Evolutionary conservation across 148 eudicot species (phyloP), one percentile per base, ranked within the genome.

Genomic region (Silene uniflora): DNA sequence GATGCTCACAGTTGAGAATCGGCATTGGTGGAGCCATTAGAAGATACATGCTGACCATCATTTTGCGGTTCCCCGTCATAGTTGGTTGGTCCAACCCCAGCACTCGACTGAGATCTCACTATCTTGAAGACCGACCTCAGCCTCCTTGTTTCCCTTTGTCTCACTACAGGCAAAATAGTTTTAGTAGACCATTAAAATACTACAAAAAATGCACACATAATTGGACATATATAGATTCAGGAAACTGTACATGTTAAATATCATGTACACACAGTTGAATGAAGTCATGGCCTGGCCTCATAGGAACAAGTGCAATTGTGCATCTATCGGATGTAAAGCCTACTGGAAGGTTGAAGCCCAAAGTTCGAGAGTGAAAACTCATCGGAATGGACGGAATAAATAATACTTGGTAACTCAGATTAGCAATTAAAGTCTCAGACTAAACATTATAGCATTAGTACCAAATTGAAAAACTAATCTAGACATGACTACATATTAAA

Each of bases 81-180:
- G 79, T 82, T 81, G 56, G 91, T 93, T 76, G 97, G 72, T 78
- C 97, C 97, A 67, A 85, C 67, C 69, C 95, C 90, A 49, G 90
- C 81, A 87, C 83, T 90, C 73, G 97, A 91, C 79, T 85, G 87
- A 63, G 81, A 76, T 79, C 78, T 88, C 72, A 89, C 63, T 67
- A 67, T 76, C 49, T 74, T 74, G 59, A 75, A 67, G 35, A 73
- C 65, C 13, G 75, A 73, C 67, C 80, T 79, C 74, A 80, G 71
- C 64, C 58, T 88, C 64, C 81, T 42, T 64, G 80, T 49, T 76
- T 79, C 87, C 73, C 83, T 82, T 75, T 75, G 78, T 84, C 74
- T 84, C 64, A 89, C 98, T 94, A 72, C 74, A 74, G 66, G 65
- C 67, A 73, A 73, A 35, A 73, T 54, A 27, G 1, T 55, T 29